A percentile compares a stretch with the other conserved stretches of the same genome.
Evolutionary conservation across 2,329 filamentous ascomycete species (phyloP).

Genomic region (Cladorrhinum sp.): DNA sequence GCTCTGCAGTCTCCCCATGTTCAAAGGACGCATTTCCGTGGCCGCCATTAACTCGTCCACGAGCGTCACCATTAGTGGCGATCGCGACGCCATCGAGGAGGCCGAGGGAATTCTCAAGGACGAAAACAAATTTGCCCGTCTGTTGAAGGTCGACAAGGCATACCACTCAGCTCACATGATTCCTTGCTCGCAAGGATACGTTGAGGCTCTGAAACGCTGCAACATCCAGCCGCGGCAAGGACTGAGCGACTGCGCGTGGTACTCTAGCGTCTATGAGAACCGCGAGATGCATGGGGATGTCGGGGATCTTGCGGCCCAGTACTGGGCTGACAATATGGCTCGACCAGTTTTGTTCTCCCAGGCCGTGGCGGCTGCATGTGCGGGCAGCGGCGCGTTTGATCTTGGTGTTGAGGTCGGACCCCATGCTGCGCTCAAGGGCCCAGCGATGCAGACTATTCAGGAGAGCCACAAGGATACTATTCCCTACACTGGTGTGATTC

Average conservation of each 20-base stretch:
- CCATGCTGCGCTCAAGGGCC: conserved; percentile 12
- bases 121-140: conserved; percentile 31
- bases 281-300: no score
- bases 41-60: conserved; percentile 22
- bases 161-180: conserved; percentile 14
- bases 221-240: conserved; percentile 21
- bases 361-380: not conserved
- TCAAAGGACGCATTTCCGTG: no score
- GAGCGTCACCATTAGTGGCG: conserved; percentile 5
- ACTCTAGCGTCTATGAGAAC: conserved; percentile 31
- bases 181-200: not conserved
- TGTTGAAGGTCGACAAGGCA: conserved; percentile 38
- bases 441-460: conserved; percentile 22
- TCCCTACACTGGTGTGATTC: conserved; percentile 1
- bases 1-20: conserved; percentile 22
- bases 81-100: conserved; percentile 1
- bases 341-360: not conserved
- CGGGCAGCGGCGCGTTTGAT: not conserved
- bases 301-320: not conserved
- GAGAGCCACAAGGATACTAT: not conserved
- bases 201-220: conserved; percentile 17
- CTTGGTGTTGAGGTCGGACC: conserved; percentile 4
- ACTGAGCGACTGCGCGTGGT: not conserved
- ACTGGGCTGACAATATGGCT: conserved; percentile 6
- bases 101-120: not conserved